Base-by-base conservation (phyloP, 169 alveolate genomes). In the Cryptosporidium sp. region DNA sequence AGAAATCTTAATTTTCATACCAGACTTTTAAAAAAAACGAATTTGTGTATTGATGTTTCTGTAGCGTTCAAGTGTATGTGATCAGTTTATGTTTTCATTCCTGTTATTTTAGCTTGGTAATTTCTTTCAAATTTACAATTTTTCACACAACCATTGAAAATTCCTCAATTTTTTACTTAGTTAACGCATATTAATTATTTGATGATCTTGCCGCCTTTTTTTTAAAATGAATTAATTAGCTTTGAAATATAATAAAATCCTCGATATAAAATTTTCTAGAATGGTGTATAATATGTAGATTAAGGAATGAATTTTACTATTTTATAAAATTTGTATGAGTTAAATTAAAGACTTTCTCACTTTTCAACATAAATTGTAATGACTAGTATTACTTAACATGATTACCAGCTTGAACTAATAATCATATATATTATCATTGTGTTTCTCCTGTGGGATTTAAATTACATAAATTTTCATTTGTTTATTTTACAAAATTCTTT, bases 181-280 rank as follows among this genome's bases (percentile, higher is more conserved):
- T 10, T 71, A 71, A 73, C 86, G 86, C 86, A 73, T 70, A 69
- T 50, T 71, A 33, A 73, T 73, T 73, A 73, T 73, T 55, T 73
- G 86, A 55, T 73, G 86, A 73, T 73, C 86, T 73, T 73, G 71
- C 86, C 86, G 86, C 86, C 51, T 55, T 55, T 55, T 55, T 26
- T 21, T 23, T 55, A 21, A 16, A 16, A 23, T 55, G 55, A 48
- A 14, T 48, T 12, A 48, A 48, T 48, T 48, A 3, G 37, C 35
- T 26, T 55, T 23, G 35, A 55, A 55, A 55, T 23, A 55, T 55
- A 23, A 55, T 55, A 55, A 55, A 55, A 55, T 26, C 35, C 35
- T 21, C 4, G 21, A 55, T 55, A 55, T 55, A 55, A 55, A 55
- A 26, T 55, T 55, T 55, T 55, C 67, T 55, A n/a, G 21, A 55